phyloP scores from a whole-genome alignment of 1,139 yeast genomes.

The Wickerhamiella infanticola region DNA sequence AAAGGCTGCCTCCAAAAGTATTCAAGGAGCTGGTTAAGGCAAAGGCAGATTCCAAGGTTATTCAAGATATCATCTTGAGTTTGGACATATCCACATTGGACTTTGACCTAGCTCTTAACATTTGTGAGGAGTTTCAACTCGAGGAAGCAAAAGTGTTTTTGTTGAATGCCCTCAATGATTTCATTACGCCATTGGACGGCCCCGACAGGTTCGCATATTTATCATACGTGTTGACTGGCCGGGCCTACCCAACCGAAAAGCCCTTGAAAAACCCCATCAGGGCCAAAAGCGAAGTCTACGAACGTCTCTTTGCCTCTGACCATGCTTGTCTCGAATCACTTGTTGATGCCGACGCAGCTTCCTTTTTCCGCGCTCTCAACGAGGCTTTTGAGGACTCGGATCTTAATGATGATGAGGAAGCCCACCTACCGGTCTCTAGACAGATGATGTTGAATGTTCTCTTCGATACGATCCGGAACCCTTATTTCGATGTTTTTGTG shows the following conservation, averaged over 20 bases:
- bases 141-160: slow-evolving; percentile 50
- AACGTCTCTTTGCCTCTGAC: slow-evolving; percentile 38
- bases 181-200: slow-evolving; percentile 39
- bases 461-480: slow-evolving; percentile 28
- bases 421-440: slow-evolving; percentile 29
- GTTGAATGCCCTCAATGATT: slow-evolving; percentile 59
- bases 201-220: slow-evolving; percentile 41
- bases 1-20: slow-evolving; percentile 42
- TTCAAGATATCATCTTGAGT: slow-evolving; percentile 53
- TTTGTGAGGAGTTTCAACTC: slow-evolving; percentile 41
- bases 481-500: slow-evolving; percentile 42
- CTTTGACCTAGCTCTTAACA: slow-evolving; percentile 48
- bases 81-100: slow-evolving; percentile 55
- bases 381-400: slow-evolving; percentile 66
- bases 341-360: slow-evolving; percentile 17
- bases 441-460: slow-evolving; percentile 56
- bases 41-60: slow-evolving; percentile 28
- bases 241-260: slow-evolving; percentile 60
- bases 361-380: slow-evolving; percentile 46
- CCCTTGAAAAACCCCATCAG: slow-evolving; percentile 12
- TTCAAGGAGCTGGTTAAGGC: slow-evolving; percentile 42
- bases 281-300: slow-evolving; percentile 37
- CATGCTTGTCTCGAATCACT: slow-evolving; percentile 6
- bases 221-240: slow-evolving; percentile 55
- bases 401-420: slow-evolving; percentile 31